Conservation (phyloP, 805 yeast species). For the Starmerella roubikii region DNA sequence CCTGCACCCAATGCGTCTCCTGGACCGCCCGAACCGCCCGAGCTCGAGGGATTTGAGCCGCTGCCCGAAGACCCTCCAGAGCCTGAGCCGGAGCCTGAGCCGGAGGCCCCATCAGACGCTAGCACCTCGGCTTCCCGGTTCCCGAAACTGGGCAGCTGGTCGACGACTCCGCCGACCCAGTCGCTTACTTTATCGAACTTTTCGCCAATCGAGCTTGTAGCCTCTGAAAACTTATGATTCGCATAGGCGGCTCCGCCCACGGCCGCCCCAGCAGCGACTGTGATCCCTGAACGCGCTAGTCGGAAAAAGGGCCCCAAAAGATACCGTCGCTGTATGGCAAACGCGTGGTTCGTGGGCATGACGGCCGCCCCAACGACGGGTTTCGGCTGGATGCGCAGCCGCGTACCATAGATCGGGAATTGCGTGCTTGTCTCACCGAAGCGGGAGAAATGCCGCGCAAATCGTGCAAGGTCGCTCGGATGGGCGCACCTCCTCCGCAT, state of each 20-base stretch:
- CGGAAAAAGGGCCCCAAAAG: conserved; percentile 20
- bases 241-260: conserved; percentile 93
- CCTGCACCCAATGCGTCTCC: conserved; percentile 28
- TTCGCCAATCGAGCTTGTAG: conserved; percentile 56
- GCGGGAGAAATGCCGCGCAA: neutral
- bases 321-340: conserved; percentile 17
- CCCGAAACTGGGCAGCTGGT: conserved; percentile 20
- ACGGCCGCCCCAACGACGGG: neutral
- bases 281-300: conserved; percentile 31
- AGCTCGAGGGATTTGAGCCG: neutral
- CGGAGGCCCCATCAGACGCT: conserved; percentile 2
- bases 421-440: neutral
- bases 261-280: conserved; percentile 69
- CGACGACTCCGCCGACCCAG: conserved; percentile 25
- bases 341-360: neutral
- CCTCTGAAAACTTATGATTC: conserved; percentile 84
- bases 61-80: neutral
- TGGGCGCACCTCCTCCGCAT: neutral
- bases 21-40: conserved; percentile 19
- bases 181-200: conserved; percentile 48
- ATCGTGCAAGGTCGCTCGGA: neutral
- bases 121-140: neutral
- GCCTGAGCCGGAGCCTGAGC: conserved; percentile 1
- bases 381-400: neutral
- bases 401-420: neutral